Base-by-base conservation (phyloP, 2,329 filamentous ascomycete species). In the Xylariaceae sp. region DNA sequence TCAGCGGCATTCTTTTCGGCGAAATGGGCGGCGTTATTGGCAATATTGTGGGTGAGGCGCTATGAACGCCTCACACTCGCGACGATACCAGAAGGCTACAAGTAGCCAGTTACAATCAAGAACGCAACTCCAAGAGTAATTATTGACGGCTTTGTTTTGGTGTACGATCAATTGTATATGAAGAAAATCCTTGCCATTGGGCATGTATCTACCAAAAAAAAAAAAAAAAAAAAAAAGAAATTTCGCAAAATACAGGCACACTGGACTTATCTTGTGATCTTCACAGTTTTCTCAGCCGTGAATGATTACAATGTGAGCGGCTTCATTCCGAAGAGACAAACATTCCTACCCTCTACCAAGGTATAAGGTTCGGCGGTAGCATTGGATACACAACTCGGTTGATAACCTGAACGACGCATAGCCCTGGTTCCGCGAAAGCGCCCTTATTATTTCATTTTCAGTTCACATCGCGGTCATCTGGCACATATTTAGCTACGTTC, bases 1-100 rank as follows among this genome's bases (percentile, higher is more conserved):
- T 95, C 61, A 84, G 85, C 71, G 87, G 88, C 2, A 80, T 95
- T 30, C 73, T 95, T 58, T 95, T 95, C 71, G 81, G 84, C 18
- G 81, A 90, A 71, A 76, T 89, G 59, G 87, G 80, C 1, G 86
- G 81, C 2, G 72, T 77, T 48, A 81, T 88, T 15, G 80, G 83
- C 5, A 74, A 72, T 29, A 74, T 77, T 44, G 73, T 81, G 49
- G 74, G 67, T 34, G 74, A 68, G 53, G 67, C 65, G 64, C 51
- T 77, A 64, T 69, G 53, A 63, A 45, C 39, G 36, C 34, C 36
- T 32, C 16, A 46, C 45, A 5, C 50, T n/a, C 29, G 37, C 51
- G 22, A 22, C 44, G 29, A 50, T 36, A 45, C 44, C 10, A 46
- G 29, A 54, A 53, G 49, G 53, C 53, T 55, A 46, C 32, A 22